A percentile compares a stretch with the other conserved stretches of the same genome.
These are phyloP conservation scores for Canavalia gladiata DNA, from an alignment of 306 rosid genomes.

Conservation along the genomic window DNA sequence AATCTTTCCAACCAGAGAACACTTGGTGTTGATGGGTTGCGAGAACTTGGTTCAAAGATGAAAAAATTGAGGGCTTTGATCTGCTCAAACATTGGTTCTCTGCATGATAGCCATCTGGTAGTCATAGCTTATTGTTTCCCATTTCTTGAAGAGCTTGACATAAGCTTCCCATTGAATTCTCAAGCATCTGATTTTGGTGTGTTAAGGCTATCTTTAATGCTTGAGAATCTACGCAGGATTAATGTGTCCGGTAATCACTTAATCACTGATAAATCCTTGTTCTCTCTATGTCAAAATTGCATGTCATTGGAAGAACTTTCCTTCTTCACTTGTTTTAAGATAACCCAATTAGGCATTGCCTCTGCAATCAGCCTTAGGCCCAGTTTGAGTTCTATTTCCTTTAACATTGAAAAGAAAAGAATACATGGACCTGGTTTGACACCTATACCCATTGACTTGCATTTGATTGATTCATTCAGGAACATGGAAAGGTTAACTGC, in stretches of 20 bases:
- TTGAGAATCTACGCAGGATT: slow-evolving; percentile 66
- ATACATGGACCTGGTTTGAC: slow-evolving; percentile 53
- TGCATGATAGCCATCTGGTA: slow-evolving; percentile 59
- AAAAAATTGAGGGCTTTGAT: slow-evolving; percentile 56
- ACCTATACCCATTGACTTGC: slow-evolving; percentile 28
- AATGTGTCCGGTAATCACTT: slow-evolving; percentile 70
- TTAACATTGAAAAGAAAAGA: slow-evolving; percentile 50
- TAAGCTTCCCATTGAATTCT: slow-evolving; percentile 60
- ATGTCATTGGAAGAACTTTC: slow-evolving; percentile 59
- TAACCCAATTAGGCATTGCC: slow-evolving; percentile 68
- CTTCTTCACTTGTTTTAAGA: slow-evolving; percentile 55
- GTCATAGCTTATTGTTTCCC: slow-evolving; percentile 70
- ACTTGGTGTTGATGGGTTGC: slow-evolving; percentile 56
- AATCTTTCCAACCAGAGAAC: slow-evolving; percentile 63
- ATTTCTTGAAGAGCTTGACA: slow-evolving; percentile 71
- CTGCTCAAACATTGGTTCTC: slow-evolving; percentile 56
- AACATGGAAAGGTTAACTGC: slow-evolving; percentile 51
- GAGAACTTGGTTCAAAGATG: slow-evolving; percentile 60
- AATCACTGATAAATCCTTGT: slow-evolving; percentile 66
- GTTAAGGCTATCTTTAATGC: slow-evolving; percentile 48
- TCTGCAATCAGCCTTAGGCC: slow-evolving; percentile 52
- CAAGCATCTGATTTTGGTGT: slow-evolving; percentile 71
- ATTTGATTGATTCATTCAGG: slow-evolving; percentile 50
- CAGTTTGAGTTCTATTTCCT: slow-evolving; percentile 60
- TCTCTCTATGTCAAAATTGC: slow-evolving; percentile 58